Percentiles rank a stretch among this genome's conserved stretches.
Evolutionary conservation across 2,329 filamentous ascomycete genomes (phyloP).

Genomic region (Colletotrichum musae): DNA sequence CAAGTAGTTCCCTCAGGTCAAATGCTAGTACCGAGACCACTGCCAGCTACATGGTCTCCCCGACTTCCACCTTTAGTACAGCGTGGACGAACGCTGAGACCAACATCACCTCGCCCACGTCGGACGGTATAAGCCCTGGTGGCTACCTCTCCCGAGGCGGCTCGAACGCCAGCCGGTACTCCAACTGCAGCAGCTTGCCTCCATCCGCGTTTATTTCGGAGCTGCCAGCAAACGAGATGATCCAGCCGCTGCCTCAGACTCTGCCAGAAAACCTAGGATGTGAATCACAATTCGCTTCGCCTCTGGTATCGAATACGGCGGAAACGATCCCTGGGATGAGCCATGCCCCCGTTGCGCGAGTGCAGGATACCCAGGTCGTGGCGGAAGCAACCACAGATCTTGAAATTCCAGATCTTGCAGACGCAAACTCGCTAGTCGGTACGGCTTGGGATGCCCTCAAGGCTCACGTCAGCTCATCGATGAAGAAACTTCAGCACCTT

Average conservation of each 20-base stretch:
- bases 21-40: conserved; percentile 56
- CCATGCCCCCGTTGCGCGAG: conserved; percentile 50
- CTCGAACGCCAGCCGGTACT: conserved; percentile 45
- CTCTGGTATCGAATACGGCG: conserved; percentile 48
- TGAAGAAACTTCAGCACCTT: conserved; percentile 57
- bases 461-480: conserved; percentile 61
- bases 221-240: conserved; percentile 58
- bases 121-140: conserved; percentile 53
- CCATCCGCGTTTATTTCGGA: conserved; percentile 55
- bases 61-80: conserved; percentile 61
- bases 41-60: conserved; percentile 61
- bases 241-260: conserved; percentile 49
- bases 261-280: conserved; percentile 47
- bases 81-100: conserved; percentile 60
- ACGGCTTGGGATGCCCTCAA: conserved; percentile 62
- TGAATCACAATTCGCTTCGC: conserved; percentile 54
- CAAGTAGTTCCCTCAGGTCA: conserved; percentile 64
- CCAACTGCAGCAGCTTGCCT: conserved; percentile 36
- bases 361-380: conserved; percentile 19
- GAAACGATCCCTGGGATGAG: conserved; percentile 52
- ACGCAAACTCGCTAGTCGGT: conserved; percentile 56
- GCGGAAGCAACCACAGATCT: conserved; percentile 2
- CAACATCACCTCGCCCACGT: conserved; percentile 61
- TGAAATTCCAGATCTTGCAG: conserved; percentile 46
- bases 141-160: conserved; percentile 47